Evolutionary conservation across 768 basidiomycete genomes (phyloP), one percentile per base, ranked within the genome.

Genomic region (Leccinellum rugosiceps): DNA sequence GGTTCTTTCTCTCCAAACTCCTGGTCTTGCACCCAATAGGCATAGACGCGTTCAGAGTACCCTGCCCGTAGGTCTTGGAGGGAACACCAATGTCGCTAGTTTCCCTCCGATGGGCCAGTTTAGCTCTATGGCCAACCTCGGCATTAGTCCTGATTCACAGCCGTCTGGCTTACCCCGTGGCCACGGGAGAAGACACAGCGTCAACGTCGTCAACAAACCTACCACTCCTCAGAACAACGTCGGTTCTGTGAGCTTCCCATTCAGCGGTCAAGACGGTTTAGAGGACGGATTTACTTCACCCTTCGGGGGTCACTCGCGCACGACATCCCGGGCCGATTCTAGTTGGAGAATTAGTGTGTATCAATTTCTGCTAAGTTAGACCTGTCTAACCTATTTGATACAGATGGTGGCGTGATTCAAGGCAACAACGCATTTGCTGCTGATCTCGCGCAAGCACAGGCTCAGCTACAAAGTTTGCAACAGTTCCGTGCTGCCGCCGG

Each of bases 401-500:
- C 58, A 91, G 89, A 88, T 74, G 90, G 88, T 46, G 88, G 88
- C 50, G 87, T 91, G 44, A 78, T 79, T 13, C 78, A 89, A 69
- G 81, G 81, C 60, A 83, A 80, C 60, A 82, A 80, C 58, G 81
- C 77, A 14, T 86, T 88, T 65, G 81, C 86, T 28, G 82, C 91
- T 14, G 94, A 97, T 70, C 87, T 99, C 25, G 96, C 94, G 3
- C 92, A 96, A 69, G 97, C 97, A 8, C 95, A 98, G 71, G 94
- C 95, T 6, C 97, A 99, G 70, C 78, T 99, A 13, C 91, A 94
- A 68, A 96, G 95, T 64, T 78, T 99, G 53, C 94, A 96, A 67
- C 94, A 97, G 65, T 99, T 98, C 81, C 89, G 95, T 65, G 94
- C 94, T 30, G 94, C 94, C 5, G 88, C 92, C 19, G 92, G 92